Evolutionary conservation across 1,284 basidiomycete genomes (phyloP), one percentile per base, ranked within the genome.

Genomic region (Macrocybe sp.): DNA sequence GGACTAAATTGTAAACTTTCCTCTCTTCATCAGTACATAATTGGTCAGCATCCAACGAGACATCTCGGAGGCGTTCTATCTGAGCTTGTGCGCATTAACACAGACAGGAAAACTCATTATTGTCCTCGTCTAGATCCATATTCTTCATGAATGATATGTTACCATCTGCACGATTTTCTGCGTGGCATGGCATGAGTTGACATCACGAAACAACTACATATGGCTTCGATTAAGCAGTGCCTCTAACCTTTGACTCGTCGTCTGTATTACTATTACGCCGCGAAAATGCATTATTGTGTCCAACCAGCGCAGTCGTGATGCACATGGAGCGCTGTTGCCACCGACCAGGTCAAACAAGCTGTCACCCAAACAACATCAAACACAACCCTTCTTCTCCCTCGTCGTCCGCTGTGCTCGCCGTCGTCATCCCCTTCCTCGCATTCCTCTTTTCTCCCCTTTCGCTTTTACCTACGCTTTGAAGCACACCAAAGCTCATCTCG

Each of bases 281-380:
- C 4, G 22, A 22, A 22, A 22, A 2, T 22, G 22, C 22, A 3
- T 3, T 22, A 22, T 22, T 22, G 22, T 22, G 4, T 4, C 22
- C 22, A 22, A 22, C 22, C 22, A 22, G 22, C 22, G 22, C 22
- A 22, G 22, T 22, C 4, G 22, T 22, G 22, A 4, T 22, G 22
- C 22, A 22, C 22, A 22, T 22, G 22, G 22, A 4, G 37, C 37
- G 22, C 37, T 22, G 14, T 38, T 38, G 37, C 37, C 10, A 38
- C 14, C 37, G 7, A 14, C 37, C 37, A 38, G 37, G 14, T 22
- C 10, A 7, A 14, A 38, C 37, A 38, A 22, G 7, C 22, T 38
- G 22, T 22, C 22, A 44, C 29, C 52, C 64, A 71, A 71, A 71
- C 58, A 70, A 51, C 31, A 39, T 42, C 62, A 70, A 60, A 59